Base-by-base conservation (phyloP, 2,329 filamentous ascomycete species). In the Coniochaeta prunicola region DNA sequence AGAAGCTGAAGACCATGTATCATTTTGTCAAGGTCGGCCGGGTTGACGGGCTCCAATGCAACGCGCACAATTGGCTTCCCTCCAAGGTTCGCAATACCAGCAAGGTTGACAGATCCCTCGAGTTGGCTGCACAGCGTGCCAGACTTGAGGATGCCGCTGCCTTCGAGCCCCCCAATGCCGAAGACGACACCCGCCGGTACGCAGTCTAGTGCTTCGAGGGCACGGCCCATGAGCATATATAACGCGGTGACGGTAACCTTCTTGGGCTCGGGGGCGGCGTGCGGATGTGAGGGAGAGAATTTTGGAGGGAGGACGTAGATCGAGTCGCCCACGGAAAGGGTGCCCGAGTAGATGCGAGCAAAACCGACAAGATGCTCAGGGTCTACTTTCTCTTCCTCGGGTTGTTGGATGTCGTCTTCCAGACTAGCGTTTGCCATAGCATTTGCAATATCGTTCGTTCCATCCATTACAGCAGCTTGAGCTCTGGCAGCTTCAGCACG, bases 181-280 rank as follows among this genome's bases (percentile, higher is more conserved):
- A 99, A 97, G 4, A 99, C 89, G 8, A 96, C 92, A 48, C 94
- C 94, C 0, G 94, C 93, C 6, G 93, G 93, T 0, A 97, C 93
- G 0, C 88, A 89, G 17, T 85, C 82, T 0, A 99, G 82, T 1
- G 88, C 82, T 69, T 97, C 93, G 4, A 99, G 78, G 60, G 89
- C 89, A 60, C 93, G 84, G 31, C 94, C 94, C 94, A 99, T 99
- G 58, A 99, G 85, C 70, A 99, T 87, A 73, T 99, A 99, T 2
- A 99, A 79, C 1, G 90, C 90, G 17, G 87, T 92, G 56, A 99
- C 86, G 0, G 85, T 93, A 38, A 96, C 87, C 69, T 92, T 92
- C 64, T 89, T 83, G 0, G 92, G 92, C 63, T 87, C 83, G 0
- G 92, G 90, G 17, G 80, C 77, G 17, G 84, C 83, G 63, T 91